These are phyloP conservation scores for Pyropia haitanensis DNA, from an alignment of 23 red algal species.

Conservation along the genomic window DNA sequence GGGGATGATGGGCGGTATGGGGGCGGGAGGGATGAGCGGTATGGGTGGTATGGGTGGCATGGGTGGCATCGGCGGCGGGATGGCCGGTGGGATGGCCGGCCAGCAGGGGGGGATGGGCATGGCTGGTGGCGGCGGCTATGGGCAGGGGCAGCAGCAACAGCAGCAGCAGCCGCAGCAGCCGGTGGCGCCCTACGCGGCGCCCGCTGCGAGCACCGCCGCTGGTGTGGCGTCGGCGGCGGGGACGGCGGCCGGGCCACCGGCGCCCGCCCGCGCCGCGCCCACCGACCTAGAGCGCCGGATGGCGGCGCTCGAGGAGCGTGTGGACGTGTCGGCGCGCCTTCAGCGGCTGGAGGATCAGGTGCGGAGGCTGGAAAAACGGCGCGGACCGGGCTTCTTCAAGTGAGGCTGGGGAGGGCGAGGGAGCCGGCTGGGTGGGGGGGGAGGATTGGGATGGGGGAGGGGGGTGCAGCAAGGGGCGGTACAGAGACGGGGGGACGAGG, in stretches of 20 bases:
- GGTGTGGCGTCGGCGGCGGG: constrained; percentile 15
- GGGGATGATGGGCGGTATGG: constrained; percentile 14
- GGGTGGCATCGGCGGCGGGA: constrained; percentile 7
- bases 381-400: too few relatives aligned
- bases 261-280: neutral
- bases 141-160: constrained; percentile 7
- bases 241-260: neutral
- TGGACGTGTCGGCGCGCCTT: constrained; percentile 35
- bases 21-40: constrained; percentile 9
- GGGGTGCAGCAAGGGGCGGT: too few relatives aligned
- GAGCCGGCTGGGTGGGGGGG: too few relatives aligned
- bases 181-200: neutral
- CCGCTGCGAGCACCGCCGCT: neutral
- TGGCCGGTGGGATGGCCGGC: constrained; percentile 15
- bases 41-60: constrained; percentile 4
- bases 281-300: constrained; percentile 52
- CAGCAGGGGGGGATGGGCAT: constrained; percentile 2
- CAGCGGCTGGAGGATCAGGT: constrained; percentile 57
- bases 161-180: neutral
- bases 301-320: constrained; percentile 38
- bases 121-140: neutral
- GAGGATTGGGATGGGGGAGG: too few relatives aligned
- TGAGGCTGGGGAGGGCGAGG: too few relatives aligned
- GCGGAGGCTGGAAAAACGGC: constrained; percentile 22
- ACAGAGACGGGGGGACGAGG: too few relatives aligned